Base-by-base conservation (phyloP, 2,329 filamentous ascomycete species). In the Colletotrichum siamense region DNA sequence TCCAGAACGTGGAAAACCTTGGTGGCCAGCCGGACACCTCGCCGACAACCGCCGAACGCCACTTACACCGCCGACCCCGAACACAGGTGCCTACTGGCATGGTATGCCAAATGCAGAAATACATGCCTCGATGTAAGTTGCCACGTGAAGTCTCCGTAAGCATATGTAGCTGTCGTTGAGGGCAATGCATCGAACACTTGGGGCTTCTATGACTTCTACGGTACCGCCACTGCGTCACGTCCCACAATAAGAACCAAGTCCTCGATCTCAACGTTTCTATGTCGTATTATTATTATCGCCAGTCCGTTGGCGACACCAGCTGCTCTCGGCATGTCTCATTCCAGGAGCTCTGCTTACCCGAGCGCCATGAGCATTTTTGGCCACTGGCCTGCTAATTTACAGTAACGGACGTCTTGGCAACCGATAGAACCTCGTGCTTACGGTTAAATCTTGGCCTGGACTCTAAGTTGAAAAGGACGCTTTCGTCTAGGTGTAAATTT, bases 301-400 rank as follows among this genome's bases (percentile, higher is more conserved):
- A 8, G 9, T 32, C 44, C 44, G 44, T 52, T 22, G 12, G 8
- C n/a, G 59, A 34, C 28, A 34, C 24, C 52, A 30, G 16, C 73
- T 32, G 73, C 44, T 59, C 73, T 55, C 63, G 39, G 69, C 55
- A 65, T 69, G 67, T 69, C 67, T 69, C 34, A 62, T 55, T 16
- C 16, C 30, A 24, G 30, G 39, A 30, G 28, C 12, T 67, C 13
- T n/a, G 16, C 22, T 30, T 30, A 18, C 28, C 36, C 39, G 64
- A 55, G 26, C 28, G 59, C 64, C 64, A 32, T 15, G 9, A 32
- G 39, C 26, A 9, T 22, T 26, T 52, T 13, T 36, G 49, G 66
- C 30, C 52, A 59, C 30, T 22, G 9, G 22, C n/a, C 65, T 57
- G 18, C 13, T n/a, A 16, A 24, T 9, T 22, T 28, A 65, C 15